A percentile compares a stretch with the other conserved stretches of the same genome.
phyloP scores from a whole-genome alignment of 768 basidiomycete genomes.

The Suillus alpinus region DNA sequence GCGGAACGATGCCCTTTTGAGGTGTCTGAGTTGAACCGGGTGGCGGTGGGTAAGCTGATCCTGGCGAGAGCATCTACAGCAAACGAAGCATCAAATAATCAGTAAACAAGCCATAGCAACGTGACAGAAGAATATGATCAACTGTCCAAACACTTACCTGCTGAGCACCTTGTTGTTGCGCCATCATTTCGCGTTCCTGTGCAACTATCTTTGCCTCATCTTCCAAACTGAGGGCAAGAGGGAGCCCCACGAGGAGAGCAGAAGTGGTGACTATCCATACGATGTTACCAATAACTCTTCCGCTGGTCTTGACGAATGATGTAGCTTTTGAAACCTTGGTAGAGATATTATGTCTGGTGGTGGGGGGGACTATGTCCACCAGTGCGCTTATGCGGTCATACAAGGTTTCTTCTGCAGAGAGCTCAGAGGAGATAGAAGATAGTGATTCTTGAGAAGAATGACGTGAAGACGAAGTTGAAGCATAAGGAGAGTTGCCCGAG shows the following conservation, averaged over 20 bases:
- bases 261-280: constrained; percentile 96
- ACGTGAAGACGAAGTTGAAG: constrained; percentile 70
- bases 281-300: constrained; percentile 78
- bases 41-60: constrained; percentile 51
- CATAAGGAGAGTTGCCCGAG: constrained; percentile 61
- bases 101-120: constrained; percentile 7
- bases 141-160: constrained; percentile 52
- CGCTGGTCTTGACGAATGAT: constrained; percentile 60
- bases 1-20: constrained; percentile 68
- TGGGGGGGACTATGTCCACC: constrained; percentile 92
- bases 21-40: constrained; percentile 37
- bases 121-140: constrained; percentile 3
- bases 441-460: constrained; percentile 70
- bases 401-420: constrained; percentile 74
- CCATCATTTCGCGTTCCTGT: constrained; percentile 92
- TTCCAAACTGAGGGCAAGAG: constrained; percentile 89
- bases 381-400: constrained; percentile 88
- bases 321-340: constrained; percentile 59
- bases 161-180: constrained; percentile 90
- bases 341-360: constrained; percentile 76
- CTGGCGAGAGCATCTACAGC: constrained; percentile 68
- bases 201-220: constrained; percentile 93
- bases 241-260: constrained; percentile 89
- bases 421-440: constrained; percentile 74
- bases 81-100: constrained; percentile 10